Evolutionary conservation across 306 rosid species (phyloP).

Genomic region (Lathyrus sativus): DNA sequence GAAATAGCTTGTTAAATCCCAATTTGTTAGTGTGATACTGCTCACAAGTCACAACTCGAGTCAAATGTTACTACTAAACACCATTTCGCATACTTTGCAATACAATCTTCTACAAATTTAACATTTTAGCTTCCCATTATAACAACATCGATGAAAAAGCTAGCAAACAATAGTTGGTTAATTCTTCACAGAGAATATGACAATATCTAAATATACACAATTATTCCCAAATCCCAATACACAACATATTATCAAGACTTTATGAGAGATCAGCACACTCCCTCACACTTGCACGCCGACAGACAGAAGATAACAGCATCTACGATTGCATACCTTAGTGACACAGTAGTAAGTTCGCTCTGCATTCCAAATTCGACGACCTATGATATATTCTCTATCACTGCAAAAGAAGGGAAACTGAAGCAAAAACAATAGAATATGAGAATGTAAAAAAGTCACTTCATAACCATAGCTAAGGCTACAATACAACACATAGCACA

Average conservation of each 20-base stretch:
- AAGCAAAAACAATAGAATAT: slow-evolving; percentile 33
- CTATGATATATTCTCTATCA: slow-evolving; percentile 70
- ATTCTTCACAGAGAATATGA: not conserved
- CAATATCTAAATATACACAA: not conserved
- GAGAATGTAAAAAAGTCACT: slow-evolving; percentile 32
- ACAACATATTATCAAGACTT: not conserved
- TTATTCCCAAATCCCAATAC: not conserved
- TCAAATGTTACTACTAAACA: slow-evolving; percentile 1
- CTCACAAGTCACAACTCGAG: not conserved
- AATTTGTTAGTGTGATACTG: slow-evolving; percentile 1
- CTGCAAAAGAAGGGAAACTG: slow-evolving; percentile 75
- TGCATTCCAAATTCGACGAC: slow-evolving; percentile 64
- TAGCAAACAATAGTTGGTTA: not conserved
- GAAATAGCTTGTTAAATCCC: slow-evolving; percentile 17
- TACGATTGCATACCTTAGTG: slow-evolving; percentile 53
- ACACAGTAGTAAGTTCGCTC: slow-evolving; percentile 57
- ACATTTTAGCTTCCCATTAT: not conserved
- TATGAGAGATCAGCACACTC: not conserved
- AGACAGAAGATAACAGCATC: not conserved
- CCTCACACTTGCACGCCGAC: not conserved
- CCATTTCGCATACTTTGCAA: not conserved
- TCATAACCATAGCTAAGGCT: not conserved
- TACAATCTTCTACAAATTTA: not conserved
- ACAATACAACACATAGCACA: not conserved
- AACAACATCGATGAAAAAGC: slow-evolving; percentile 15